Evolutionary conservation across 139 green algal species (phyloP), one percentile per base, ranked within the genome.

Genomic region (Micractinium conductrix): DNA sequence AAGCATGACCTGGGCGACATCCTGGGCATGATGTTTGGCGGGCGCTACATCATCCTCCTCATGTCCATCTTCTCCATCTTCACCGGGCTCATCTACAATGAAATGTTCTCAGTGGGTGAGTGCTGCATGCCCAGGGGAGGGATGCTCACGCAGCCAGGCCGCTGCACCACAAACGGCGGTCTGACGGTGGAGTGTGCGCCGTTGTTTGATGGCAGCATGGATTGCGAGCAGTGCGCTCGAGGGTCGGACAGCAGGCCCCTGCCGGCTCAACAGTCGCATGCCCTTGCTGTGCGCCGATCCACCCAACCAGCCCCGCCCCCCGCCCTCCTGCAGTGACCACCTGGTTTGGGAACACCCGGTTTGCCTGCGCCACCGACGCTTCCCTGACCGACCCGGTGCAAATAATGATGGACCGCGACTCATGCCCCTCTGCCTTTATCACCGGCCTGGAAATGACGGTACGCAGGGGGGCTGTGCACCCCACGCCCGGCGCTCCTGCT

Each of bases 11-110:
- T 98, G 78, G 88, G 94, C 79, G 97, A 99, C 80, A 99, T 99
- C 60, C 86, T 97, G 21, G 93, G 88, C 83, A 99, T 99, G 96
- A 84, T 89, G 24, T 99, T 98, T 87, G 92, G 92, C 40, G 97
- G 96, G 3, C 96, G 97, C 55, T 99, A 99, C 88, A 90, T 93
- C 85, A 98, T 99, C 88, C 87, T 99, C 43, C 89, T 99, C 58
- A 99, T 99, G 97, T 89, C 93, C 35, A 79, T 98, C 69, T 99
- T 99, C 87, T 98, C 93, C 82, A 94, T 99, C 76, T 99, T 97
- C 91, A 96, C 93, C 22, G 97, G 97, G 22, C 68, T 96, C 8
- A 84, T 99, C 42, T 99, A 99, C 93, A 99, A 99, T 88, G 97
- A 99, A 90, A 95, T 93, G 83, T 99, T 99, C 91, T 98, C 96